Evolutionary conservation across 371 early-diverging fungal species (phyloP), one percentile per base, ranked within the genome.

Genomic region (Thermomucor indicae-seudaticae): DNA sequence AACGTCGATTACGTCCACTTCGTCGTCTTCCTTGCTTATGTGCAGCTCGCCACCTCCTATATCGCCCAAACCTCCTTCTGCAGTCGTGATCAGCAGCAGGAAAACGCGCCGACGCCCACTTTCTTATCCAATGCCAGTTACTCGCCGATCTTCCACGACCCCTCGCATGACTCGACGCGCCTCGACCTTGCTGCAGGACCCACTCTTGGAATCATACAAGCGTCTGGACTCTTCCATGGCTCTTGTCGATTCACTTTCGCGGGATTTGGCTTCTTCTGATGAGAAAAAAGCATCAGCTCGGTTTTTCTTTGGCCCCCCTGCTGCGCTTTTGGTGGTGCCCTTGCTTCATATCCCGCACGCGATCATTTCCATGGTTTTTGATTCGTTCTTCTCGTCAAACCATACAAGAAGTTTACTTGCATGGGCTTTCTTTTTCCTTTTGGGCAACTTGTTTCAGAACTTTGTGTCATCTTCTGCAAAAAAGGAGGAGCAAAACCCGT

Each of bases 141-240:
- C n/a, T n/a, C n/a, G n/a, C n/a, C n/a, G n/a, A n/a, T n/a, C n/a
- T n/a, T n/a, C n/a, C n/a, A n/a, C n/a, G n/a, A n/a, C n/a, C 47
- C 37, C 32, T 47, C n/a, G 24, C 44, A 30, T 23, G 29, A n/a
- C n/a, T n/a, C n/a, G n/a, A n/a, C n/a, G n/a, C 24, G 25, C 17
- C 24, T 35, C 7, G 32, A 47, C 16, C 10, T 22, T 6, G 27
- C 35, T 23, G 38, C 46, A 23, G 11, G 63, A 58, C 11, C 57
- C 65, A 0, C 46, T 75, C 3, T 22, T 60, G 19, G 76, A 64
- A 35, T 76, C 76, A 3, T 72, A 65, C 24, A 58, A 65, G 47
- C 60, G 72, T 7, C 41, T 76, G 3, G 72, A 76, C 49, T 51
- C 56, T 4, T 71, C 72, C 5, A 62, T 76, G 62, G 76, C 76